These are phyloP conservation scores for Massariosphaeria phaeospora DNA, from an alignment of 495 filamentous ascomycete genomes.

Conservation along the genomic window DNA sequence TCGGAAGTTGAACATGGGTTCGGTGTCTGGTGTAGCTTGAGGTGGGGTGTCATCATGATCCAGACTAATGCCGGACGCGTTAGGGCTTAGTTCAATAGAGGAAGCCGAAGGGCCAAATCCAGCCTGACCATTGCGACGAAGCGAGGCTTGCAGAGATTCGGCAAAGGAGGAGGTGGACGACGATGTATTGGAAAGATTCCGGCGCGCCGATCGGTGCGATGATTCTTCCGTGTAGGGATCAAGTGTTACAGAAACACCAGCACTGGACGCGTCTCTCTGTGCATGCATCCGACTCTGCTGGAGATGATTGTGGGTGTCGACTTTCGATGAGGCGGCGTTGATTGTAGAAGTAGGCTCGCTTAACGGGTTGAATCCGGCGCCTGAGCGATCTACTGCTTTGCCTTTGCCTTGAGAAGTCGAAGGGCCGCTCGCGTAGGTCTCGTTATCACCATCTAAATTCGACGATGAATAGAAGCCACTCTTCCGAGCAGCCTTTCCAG, in stretches of 20 bases:
- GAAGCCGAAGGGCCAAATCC: conserved; percentile 34
- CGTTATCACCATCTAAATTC: conserved; percentile 10
- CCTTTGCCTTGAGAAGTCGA: conserved; percentile 58
- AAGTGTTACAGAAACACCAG: conserved; percentile 15
- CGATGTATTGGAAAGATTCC: conserved; percentile 77
- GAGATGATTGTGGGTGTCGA: conserved; percentile 36
- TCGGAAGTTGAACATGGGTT: conserved; percentile 87
- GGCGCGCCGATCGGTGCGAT: conserved; percentile 59
- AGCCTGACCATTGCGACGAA: conserved; percentile 40
- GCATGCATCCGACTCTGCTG: conserved; percentile 37
- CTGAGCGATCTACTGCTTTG: conserved; percentile 67
- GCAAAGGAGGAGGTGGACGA: conserved; percentile 70
- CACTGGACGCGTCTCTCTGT: conserved; percentile 30
- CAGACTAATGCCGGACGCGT: conserved; percentile 39
- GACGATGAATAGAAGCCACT: conserved; percentile 25
- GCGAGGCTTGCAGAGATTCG: conserved; percentile 57
- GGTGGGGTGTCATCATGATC: conserved; percentile 31
- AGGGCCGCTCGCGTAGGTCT: conserved; percentile 2
- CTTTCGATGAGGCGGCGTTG: conserved; percentile 30
- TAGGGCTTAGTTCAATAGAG: conserved; percentile 44
- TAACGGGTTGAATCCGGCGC: conserved; percentile 35
- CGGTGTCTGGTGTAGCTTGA: conserved; percentile 45
- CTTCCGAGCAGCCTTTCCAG: conserved; percentile 67
- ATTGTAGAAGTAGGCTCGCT: conserved; percentile 37
- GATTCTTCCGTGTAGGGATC: conserved; percentile 38